A percentile compares a stretch with the other conserved stretches of the same genome.
phyloP scores from a whole-genome alignment of 2,329 filamentous ascomycete genomes.

The Cadophora sp. region DNA sequence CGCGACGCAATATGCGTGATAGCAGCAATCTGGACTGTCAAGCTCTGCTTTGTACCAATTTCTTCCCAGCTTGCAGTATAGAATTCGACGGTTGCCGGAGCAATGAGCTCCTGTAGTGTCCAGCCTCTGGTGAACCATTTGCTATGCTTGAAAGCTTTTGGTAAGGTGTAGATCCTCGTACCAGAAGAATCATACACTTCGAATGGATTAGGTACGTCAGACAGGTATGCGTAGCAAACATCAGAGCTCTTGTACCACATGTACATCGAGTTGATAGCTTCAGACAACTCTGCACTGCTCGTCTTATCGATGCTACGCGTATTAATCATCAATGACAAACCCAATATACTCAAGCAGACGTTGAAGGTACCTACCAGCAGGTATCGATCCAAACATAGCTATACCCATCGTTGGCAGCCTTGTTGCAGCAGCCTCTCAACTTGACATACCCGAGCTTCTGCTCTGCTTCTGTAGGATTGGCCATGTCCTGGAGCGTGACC shows the following conservation, averaged over 20 bases:
- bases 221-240: background rate
- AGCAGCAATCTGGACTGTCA: background rate
- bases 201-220: background rate
- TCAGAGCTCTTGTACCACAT: background rate
- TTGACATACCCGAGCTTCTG: background rate
- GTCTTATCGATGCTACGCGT: background rate
- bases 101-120: background rate
- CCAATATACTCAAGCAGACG: too few species aligned
- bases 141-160: background rate
- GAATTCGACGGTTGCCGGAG: background rate
- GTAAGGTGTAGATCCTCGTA: too few species aligned
- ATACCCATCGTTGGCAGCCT: background rate
- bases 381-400: background rate
- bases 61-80: background rate
- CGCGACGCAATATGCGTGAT: background rate
- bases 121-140: background rate
- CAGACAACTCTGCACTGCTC: background rate
- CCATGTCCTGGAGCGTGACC: background rate
- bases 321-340: too few species aligned
- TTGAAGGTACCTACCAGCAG: background rate
- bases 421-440: background rate
- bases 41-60: background rate
- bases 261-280: constrained; percentile 1
- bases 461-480: background rate
- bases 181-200: too few species aligned